Conservation (phyloP, 495 filamentous ascomycete species). For the Penicillium goetzii region DNA sequence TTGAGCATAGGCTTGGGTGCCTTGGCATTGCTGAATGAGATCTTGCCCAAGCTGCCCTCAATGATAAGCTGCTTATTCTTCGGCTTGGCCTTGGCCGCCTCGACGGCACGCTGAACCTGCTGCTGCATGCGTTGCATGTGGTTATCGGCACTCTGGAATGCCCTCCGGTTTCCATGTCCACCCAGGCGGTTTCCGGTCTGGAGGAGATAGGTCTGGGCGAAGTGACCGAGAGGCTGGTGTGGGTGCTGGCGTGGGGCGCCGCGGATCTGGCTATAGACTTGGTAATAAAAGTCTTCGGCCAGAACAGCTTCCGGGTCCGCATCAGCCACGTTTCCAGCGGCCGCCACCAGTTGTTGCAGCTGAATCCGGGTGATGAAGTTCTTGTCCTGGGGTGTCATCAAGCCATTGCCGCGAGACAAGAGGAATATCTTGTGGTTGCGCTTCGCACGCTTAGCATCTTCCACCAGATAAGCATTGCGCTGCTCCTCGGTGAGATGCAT, state of each 20-base stretch:
- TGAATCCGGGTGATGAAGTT: conserved; percentile 99
- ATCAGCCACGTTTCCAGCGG: conserved; percentile 83
- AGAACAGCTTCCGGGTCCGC: conserved; percentile 77
- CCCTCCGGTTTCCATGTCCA: conserved; percentile 62
- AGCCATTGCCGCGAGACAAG: conserved; percentile 88
- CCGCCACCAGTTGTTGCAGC: conserved; percentile 90
- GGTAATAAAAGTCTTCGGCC: conserved; percentile 97
- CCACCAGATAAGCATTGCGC: conserved; percentile 76
- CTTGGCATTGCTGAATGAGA: conserved; percentile 98
- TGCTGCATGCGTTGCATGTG: conserved; percentile 99
- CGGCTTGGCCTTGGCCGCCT: conserved; percentile 93
- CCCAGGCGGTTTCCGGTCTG: conserved; percentile 83
- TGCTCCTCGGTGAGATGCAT: conserved; percentile 76
- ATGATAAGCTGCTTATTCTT: conserved; percentile 99
- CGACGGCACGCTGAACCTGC: conserved; percentile 94
- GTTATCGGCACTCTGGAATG: conserved; percentile 81
- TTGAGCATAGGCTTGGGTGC: conserved; percentile 93
- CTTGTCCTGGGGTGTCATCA: conserved; percentile 99
- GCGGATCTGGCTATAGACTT: conserved; percentile 92
- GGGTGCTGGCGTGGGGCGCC: conserved; percentile 85
- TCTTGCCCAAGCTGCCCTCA: conserved; percentile 97
- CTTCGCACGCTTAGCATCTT: conserved; percentile 94
- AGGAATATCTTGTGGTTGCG: conserved; percentile 97
- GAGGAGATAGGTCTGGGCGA: conserved; percentile 96
- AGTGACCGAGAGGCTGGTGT: conserved; percentile 88